Evolutionary conservation across 805 yeast genomes (phyloP).

Genomic region (Dipodascus albidus): DNA sequence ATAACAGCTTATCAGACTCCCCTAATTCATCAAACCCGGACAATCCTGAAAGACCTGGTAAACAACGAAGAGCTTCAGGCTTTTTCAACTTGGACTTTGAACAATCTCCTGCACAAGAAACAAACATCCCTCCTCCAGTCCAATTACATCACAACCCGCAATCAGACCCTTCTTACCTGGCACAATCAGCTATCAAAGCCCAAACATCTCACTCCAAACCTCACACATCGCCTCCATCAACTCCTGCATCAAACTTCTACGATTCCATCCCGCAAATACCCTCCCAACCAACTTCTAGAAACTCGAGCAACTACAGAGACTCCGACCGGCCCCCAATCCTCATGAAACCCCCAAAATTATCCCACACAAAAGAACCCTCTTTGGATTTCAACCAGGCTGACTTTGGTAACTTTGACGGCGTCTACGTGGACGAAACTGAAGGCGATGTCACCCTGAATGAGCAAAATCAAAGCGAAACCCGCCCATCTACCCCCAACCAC

Average conservation of each 20-base stretch:
- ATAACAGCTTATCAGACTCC: not conserved
- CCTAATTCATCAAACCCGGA: not conserved
- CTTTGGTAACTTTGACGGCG: conserved; percentile 1
- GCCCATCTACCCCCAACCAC: not conserved
- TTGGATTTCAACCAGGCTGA: not conserved
- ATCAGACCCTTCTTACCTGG: not conserved
- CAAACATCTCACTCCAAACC: not conserved
- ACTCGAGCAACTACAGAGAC: not conserved
- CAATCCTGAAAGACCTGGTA: not conserved
- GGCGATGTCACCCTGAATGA: no score
- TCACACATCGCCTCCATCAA: not conserved
- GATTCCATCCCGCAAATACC: not conserved
- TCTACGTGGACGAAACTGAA: not conserved
- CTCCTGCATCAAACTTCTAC: not conserved
- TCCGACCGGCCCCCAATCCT: not conserved
- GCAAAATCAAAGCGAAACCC: no score
- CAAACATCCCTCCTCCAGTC: not conserved
- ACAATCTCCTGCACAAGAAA: not conserved
- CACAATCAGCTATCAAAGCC: not conserved
- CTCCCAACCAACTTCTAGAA: not conserved
- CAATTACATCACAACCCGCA: not conserved
- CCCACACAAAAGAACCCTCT: not conserved
- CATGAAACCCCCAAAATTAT: not conserved
- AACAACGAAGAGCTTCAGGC: not conserved
- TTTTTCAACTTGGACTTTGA: not conserved